phyloP scores from a whole-genome alignment of 306 rosid genomes.

The Cicer yamashitae region DNA sequence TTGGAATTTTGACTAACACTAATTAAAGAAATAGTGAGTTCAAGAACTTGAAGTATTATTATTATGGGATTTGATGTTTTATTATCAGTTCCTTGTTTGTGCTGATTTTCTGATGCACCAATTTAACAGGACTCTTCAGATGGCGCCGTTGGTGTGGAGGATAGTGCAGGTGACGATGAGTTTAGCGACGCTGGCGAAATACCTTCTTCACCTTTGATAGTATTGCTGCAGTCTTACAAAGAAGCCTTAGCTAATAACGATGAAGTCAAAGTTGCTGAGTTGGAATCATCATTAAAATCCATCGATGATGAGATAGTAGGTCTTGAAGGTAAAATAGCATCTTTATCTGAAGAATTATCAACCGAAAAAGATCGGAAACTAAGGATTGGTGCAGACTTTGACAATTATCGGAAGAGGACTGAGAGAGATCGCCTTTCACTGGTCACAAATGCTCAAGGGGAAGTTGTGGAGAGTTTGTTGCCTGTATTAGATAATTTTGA shows the following conservation, averaged over 20 bases:
- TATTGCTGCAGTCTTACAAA: constrained; percentile 68
- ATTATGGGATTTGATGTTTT: constrained; percentile 23
- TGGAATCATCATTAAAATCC: constrained; percentile 72
- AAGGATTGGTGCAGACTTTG: constrained; percentile 95
- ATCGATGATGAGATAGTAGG: constrained; percentile 71
- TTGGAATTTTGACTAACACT: constrained; percentile 11
- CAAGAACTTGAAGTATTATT: constrained; percentile 24
- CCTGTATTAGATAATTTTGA: constrained; percentile 89
- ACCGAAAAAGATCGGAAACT: constrained; percentile 72
- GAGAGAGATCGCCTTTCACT: constrained; percentile 87
- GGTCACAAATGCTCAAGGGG: constrained; percentile 91
- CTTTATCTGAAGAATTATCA: constrained; percentile 69
- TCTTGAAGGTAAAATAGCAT: constrained; percentile 60
- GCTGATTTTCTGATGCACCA: constrained; percentile 48
- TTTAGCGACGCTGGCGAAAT: constrained; percentile 55
- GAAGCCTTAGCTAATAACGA: constrained; percentile 78
- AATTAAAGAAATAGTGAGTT: constrained; percentile 15
- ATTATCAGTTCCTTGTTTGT: constrained; percentile 28
- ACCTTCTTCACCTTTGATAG: constrained; percentile 58
- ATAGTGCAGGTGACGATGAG: constrained; percentile 53
- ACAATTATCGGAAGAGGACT: constrained; percentile 94
- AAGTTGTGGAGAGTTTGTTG: constrained; percentile 84
- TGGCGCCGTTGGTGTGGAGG: constrained; percentile 56
- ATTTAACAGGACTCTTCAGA: constrained; percentile 76
- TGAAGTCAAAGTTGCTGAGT: constrained; percentile 66